These are phyloP conservation scores for Penicillium vulpinum DNA, from an alignment of 2,329 filamentous ascomycete species.

Conservation along the genomic window DNA sequence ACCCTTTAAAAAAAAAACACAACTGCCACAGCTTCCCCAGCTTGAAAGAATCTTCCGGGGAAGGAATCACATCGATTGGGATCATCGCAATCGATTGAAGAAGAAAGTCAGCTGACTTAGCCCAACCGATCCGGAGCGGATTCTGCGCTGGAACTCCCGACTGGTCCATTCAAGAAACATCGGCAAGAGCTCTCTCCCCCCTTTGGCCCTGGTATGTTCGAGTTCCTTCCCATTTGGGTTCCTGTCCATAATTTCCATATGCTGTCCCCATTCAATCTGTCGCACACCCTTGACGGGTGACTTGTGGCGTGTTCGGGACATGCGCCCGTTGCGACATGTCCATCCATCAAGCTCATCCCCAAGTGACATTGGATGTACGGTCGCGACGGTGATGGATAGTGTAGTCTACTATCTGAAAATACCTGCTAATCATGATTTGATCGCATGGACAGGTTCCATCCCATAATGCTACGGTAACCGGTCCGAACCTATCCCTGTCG, in stretches of 20 bases:
- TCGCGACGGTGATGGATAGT: slow-evolving; percentile 12
- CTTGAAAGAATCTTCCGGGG: not conserved
- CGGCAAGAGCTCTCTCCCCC: slow-evolving; percentile 10
- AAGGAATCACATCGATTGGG: slow-evolving; percentile 2
- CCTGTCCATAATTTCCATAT: slow-evolving; percentile 1
- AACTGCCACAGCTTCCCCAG: slow-evolving; percentile 3
- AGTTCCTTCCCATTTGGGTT: slow-evolving; percentile 3
- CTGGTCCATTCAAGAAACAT: slow-evolving; percentile 9
- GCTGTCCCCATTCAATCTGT: not conserved
- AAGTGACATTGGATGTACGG: slow-evolving; percentile 7
- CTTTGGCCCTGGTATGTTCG: slow-evolving; percentile 24
- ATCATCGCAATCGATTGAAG: slow-evolving; percentile 5
- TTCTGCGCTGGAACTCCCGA: slow-evolving; percentile 13
- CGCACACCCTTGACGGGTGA: slow-evolving; percentile 1
- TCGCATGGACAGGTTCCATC: slow-evolving; percentile 7
- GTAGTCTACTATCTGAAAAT: not conserved
- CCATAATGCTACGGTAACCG: slow-evolving; percentile 37
- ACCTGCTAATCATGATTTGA: slow-evolving; percentile 10
- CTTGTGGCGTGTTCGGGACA: slow-evolving; percentile 4
- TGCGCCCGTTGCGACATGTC: slow-evolving; percentile 24
- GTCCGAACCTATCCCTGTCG: slow-evolving; percentile 22
- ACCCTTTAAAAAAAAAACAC: not conserved
- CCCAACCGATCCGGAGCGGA: slow-evolving; percentile 7
- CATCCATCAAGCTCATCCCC: slow-evolving; percentile 10
- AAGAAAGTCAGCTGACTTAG: slow-evolving; percentile 9